Base-by-base conservation (phyloP, 768 basidiomycete genomes). In the Pleurotus sapidus region DNA sequence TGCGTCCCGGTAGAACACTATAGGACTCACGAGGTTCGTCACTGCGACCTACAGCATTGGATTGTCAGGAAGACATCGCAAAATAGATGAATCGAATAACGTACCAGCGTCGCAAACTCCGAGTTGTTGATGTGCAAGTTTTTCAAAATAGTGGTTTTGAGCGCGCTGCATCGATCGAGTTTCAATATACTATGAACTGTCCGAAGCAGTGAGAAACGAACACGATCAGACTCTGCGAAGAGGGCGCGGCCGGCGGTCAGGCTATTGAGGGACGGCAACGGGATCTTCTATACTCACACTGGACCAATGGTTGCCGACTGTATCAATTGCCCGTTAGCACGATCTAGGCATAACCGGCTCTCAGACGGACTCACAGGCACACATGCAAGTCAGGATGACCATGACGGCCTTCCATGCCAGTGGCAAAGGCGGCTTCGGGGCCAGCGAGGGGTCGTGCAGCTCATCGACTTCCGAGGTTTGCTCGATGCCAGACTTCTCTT, bases 281-380 rank as follows among this genome's bases (percentile, higher is more conserved):
- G n/a, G 25, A 45, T 27, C 27, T 15, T 34, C 30, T 34, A 8
- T 24, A 60, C 72, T 57, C 58, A 75, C 74, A 58, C 73, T 74
- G 14, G 74, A 76, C 74, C 74, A 76, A 57, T 76, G 74, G 59
- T 76, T 75, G 2, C 74, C 74, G 49, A 76, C 74, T 76, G 55
- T 6, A 45, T 42, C 9, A 53, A 37, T 56, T 12, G 8, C 46
- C 43, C 46, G 37, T 53, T 14, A 45, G 57, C 17, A 49, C 24
- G 34, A 24, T 9, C 23, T 25, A 27, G 55, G n/a, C 23, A 34
- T 7, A n/a, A 38, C 25, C 25, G 47, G 34, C 7, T 27, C 5
- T 24, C 8, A 9, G 11, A 9, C 23, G 3, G 20, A 70, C 75
- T 49, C 47, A 75, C 75, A 76, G 18, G 72, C 73, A 51, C 73